A percentile compares a stretch with the other conserved stretches of the same genome.
These are phyloP conservation scores for Leccinum arenicola DNA, from an alignment of 768 basidiomycete species.

Conservation along the genomic window DNA sequence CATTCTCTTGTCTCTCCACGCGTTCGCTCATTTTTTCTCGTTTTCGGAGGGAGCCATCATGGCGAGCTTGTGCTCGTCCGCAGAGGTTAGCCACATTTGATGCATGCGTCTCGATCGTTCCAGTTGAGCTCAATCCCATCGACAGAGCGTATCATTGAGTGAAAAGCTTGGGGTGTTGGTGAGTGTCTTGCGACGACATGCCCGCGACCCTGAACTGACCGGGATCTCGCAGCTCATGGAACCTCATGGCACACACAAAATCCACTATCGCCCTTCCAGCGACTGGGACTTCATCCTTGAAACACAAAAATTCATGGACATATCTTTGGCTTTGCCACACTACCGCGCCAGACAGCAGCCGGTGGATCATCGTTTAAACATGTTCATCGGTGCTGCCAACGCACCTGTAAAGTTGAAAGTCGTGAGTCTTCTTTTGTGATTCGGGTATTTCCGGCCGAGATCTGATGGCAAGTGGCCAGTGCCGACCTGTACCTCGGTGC, in stretches of 20 bases:
- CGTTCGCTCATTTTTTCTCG: background rate
- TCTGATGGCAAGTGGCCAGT: slow-evolving; percentile 37
- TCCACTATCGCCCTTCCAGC: slow-evolving; percentile 58
- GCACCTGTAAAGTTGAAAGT: slow-evolving; percentile 68
- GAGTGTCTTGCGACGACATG: background rate
- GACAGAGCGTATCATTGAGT: slow-evolving; percentile 23
- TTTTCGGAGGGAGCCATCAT: slow-evolving; percentile 14
- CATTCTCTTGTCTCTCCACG: slow-evolving; percentile 1
- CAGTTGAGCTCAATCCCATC: slow-evolving; percentile 1
- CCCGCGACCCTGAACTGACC: slow-evolving; percentile 1
- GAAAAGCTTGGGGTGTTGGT: slow-evolving; percentile 21
- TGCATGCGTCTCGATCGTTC: background rate
- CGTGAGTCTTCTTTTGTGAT: slow-evolving; percentile 44
- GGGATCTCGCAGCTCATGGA: slow-evolving; percentile 23
- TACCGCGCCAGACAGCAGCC: slow-evolving; percentile 77
- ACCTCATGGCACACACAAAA: slow-evolving; percentile 52
- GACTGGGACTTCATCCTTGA: slow-evolving; percentile 70
- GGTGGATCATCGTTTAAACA: slow-evolving; percentile 65
- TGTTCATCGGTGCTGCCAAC: slow-evolving; percentile 55
- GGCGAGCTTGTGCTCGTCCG: slow-evolving; percentile 26
- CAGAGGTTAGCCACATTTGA: slow-evolving; percentile 24
- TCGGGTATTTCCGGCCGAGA: background rate
- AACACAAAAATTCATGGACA: slow-evolving; percentile 51
- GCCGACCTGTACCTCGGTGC: slow-evolving; percentile 51
- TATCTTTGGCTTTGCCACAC: slow-evolving; percentile 71